Evolutionary conservation across 2,329 filamentous ascomycete species (phyloP).

Genomic region (Dactylonectria estremocensis): DNA sequence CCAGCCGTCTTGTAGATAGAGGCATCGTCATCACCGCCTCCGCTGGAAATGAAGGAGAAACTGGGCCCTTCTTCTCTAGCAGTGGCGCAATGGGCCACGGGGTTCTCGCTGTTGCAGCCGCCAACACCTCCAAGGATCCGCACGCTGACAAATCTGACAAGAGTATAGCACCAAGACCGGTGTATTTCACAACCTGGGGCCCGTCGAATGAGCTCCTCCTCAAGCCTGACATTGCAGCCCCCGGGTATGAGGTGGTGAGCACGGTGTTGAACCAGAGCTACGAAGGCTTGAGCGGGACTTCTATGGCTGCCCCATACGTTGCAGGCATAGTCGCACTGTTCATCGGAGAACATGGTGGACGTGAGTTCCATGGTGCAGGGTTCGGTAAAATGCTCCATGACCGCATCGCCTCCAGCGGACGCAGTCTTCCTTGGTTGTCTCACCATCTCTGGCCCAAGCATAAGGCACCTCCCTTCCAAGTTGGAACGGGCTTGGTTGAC

Average conservation of each 20-base stretch:
- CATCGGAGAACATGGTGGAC: slow-evolving; percentile 59
- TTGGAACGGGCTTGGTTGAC: slow-evolving; percentile 64
- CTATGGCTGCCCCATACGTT: slow-evolving; percentile 70
- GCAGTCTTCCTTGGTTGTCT: slow-evolving; percentile 50
- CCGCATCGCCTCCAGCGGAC: slow-evolving; percentile 55
- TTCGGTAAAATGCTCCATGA: slow-evolving; percentile 53
- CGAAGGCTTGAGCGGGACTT: slow-evolving; percentile 66
- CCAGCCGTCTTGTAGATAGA: slow-evolving; percentile 58
- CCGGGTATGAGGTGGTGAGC: slow-evolving; percentile 66
- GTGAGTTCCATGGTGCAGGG: slow-evolving; percentile 54
- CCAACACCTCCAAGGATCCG: slow-evolving; percentile 61
- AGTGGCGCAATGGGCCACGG: slow-evolving; percentile 52
- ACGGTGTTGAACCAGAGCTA: slow-evolving; percentile 63
- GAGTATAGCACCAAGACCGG: slow-evolving; percentile 54
- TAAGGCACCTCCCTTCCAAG: slow-evolving; percentile 56
- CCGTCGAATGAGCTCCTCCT: slow-evolving; percentile 66
- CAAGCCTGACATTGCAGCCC: slow-evolving; percentile 66
- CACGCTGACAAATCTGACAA: slow-evolving; percentile 49
- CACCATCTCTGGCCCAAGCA: slow-evolving; percentile 40
- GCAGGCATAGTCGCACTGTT: slow-evolving; percentile 66
- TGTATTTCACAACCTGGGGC: slow-evolving; percentile 66
- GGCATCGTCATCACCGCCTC: slow-evolving; percentile 67
- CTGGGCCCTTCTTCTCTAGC: slow-evolving; percentile 63
- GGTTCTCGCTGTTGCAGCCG: slow-evolving; percentile 56
- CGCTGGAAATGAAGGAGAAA: slow-evolving; percentile 66